phyloP scores from a whole-genome alignment of 2,329 filamentous ascomycete genomes.

The Mycosphaerella arachidis region DNA sequence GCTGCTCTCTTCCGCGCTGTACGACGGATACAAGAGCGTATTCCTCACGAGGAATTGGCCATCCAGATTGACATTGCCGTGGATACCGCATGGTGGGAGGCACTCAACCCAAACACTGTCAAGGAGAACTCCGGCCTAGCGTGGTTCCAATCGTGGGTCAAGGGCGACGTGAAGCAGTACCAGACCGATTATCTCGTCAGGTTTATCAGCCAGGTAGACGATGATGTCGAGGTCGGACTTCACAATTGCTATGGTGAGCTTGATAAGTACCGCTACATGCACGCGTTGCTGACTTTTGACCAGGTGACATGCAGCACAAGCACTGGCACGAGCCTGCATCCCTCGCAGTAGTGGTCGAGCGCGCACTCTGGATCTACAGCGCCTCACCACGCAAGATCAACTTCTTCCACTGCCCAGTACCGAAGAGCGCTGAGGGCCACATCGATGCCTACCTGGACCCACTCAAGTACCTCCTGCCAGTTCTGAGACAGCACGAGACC shows the following conservation, averaged over 20 bases:
- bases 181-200: slow-evolving; percentile 33
- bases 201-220: slow-evolving; percentile 32
- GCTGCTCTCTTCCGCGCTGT: slow-evolving; percentile 30
- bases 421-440: slow-evolving; percentile 26
- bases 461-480: slow-evolving; percentile 29
- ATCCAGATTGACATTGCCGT: slow-evolving; percentile 36
- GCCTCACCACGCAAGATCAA: slow-evolving; percentile 31
- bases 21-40: slow-evolving; percentile 28
- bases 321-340: slow-evolving; percentile 45
- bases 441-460: slow-evolving; percentile 38
- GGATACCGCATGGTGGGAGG: slow-evolving; percentile 35
- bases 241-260: slow-evolving; percentile 46
- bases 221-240: slow-evolving; percentile 40
- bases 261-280: background rate
- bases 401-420: slow-evolving; percentile 46
- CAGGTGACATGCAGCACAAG: slow-evolving; percentile 39
- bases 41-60: slow-evolving; percentile 35
- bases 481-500: slow-evolving; percentile 31
- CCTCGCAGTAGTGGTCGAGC: slow-evolving; percentile 31
- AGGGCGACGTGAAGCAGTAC: slow-evolving; percentile 31
- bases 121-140: slow-evolving; percentile 17
- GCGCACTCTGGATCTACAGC: slow-evolving; percentile 34
- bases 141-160: slow-evolving; percentile 33
- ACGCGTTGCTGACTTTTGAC: background rate
- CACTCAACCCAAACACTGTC: slow-evolving; percentile 10